A percentile compares a stretch with the other conserved stretches of the same genome.
Conservation (phyloP, 2,329 filamentous ascomycete species). For the Didymella segeticola region DNA sequence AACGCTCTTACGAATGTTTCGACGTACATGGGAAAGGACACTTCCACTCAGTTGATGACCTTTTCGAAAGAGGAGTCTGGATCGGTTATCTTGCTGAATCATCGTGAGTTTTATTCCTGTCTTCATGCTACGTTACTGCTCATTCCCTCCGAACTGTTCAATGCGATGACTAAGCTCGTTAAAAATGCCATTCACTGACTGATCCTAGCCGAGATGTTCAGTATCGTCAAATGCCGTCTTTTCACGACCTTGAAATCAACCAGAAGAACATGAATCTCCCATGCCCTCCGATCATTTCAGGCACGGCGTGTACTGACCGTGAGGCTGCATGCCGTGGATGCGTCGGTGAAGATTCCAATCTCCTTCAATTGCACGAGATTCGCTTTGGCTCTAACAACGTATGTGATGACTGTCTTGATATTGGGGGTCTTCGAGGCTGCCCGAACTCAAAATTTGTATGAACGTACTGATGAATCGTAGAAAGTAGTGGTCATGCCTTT, state of each 20-base stretch:
- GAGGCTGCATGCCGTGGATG: conserved; percentile 32
- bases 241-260: conserved; percentile 4
- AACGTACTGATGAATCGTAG: conserved; percentile 12
- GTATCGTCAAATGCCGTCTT: conserved; percentile 2
- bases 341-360: conserved; percentile 5
- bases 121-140: too few species aligned
- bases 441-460: neutral
- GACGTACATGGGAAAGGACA: conserved; percentile 19
- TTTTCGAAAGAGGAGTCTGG: conserved; percentile 28
- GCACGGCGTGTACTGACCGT: conserved; percentile 4
- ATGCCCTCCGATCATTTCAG: neutral
- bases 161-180: too few species aligned
- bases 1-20: conserved; percentile 17
- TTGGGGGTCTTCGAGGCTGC: neutral
- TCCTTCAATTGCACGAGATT: conserved; percentile 28
- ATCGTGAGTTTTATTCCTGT: neutral
- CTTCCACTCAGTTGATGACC: conserved; percentile 19
- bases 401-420: neutral
- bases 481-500: conserved; percentile 29
- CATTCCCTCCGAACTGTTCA: neutral
- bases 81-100: conserved; percentile 29
- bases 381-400: neutral
- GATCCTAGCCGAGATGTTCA: neutral
- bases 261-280: neutral
- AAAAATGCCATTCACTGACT: neutral